Evolutionary conservation across 768 basidiomycete species (phyloP).

Genomic region (Russula abietina): DNA sequence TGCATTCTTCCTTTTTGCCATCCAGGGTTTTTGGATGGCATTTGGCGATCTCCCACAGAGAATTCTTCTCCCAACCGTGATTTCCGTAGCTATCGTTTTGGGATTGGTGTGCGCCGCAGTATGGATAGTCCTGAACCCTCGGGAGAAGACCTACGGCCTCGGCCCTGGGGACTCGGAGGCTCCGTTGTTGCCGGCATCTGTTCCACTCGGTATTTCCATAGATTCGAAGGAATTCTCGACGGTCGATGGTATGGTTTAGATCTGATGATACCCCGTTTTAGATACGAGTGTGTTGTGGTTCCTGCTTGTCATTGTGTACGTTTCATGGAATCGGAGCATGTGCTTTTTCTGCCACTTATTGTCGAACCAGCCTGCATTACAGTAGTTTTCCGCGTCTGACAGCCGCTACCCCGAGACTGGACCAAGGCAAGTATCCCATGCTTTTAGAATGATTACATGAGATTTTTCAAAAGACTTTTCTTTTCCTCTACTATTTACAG

Average conservation of each 20-base stretch:
- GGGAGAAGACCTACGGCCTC: neutral
- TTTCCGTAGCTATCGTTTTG: neutral
- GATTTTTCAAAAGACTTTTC: too few species aligned
- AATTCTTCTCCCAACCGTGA: neutral
- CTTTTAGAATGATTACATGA: too few species aligned
- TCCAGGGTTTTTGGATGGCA: constrained; percentile 18
- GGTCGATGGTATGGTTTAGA: constrained; percentile 4
- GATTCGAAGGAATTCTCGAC: neutral
- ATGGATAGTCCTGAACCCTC: constrained; percentile 10
- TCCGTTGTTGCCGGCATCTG: neutral
- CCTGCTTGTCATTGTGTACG: neutral
- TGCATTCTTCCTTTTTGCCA: constrained; percentile 3
- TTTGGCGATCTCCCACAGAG: neutral
- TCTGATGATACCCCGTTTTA: neutral
- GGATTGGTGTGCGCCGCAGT: neutral
- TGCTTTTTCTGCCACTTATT: neutral
- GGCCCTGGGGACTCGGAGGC: neutral
- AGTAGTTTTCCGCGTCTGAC: too few species aligned
- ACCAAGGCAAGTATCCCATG: too few species aligned
- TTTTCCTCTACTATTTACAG: too few species aligned
- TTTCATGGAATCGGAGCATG: neutral
- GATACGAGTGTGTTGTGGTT: too few species aligned
- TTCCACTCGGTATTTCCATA: neutral
- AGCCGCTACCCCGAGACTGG: too few species aligned
- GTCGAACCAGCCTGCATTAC: too few species aligned